These are phyloP conservation scores for Voacanga thouarsii DNA, from an alignment of 257 asterid genomes.

Conservation along the genomic window DNA sequence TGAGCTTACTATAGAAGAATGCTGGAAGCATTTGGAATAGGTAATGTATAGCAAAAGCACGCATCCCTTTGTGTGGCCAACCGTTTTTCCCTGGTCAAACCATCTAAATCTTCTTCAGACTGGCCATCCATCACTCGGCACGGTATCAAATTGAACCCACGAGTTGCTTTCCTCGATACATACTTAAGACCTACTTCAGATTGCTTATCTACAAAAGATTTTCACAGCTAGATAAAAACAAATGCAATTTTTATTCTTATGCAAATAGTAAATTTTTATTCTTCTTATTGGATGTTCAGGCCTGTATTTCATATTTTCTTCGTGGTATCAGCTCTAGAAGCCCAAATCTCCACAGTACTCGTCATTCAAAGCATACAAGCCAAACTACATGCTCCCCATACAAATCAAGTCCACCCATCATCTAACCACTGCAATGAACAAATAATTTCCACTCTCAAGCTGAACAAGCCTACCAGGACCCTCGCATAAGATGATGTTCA, in stretches of 20 bases:
- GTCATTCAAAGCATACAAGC: too few relatives aligned
- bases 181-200: conserved; percentile 40
- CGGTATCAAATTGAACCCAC: conserved; percentile 75
- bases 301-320: too few relatives aligned
- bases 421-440: too few relatives aligned
- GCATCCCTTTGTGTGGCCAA: conserved; percentile 37
- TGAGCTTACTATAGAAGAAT: conserved; percentile 58
- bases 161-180: conserved; percentile 58
- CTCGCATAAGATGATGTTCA: too few relatives aligned
- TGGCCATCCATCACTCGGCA: conserved; percentile 31
- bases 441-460: too few relatives aligned
- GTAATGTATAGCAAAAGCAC: conserved; percentile 56
- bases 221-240: neutral
- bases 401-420: too few relatives aligned
- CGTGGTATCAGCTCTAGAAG: too few relatives aligned
- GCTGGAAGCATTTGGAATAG: conserved; percentile 49
- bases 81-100: conserved; percentile 13
- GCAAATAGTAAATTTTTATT: too few relatives aligned
- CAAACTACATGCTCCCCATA: too few relatives aligned
- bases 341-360: too few relatives aligned
- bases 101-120: conserved; percentile 32
- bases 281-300: too few relatives aligned
- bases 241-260: neutral
- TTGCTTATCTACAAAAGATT: conserved; percentile 40
- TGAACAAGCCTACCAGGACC: too few relatives aligned